Evolutionary conservation across 2,329 filamentous ascomycete species (phyloP), one percentile per base, ranked within the genome.

Genomic region (Fulvia fulva): DNA sequence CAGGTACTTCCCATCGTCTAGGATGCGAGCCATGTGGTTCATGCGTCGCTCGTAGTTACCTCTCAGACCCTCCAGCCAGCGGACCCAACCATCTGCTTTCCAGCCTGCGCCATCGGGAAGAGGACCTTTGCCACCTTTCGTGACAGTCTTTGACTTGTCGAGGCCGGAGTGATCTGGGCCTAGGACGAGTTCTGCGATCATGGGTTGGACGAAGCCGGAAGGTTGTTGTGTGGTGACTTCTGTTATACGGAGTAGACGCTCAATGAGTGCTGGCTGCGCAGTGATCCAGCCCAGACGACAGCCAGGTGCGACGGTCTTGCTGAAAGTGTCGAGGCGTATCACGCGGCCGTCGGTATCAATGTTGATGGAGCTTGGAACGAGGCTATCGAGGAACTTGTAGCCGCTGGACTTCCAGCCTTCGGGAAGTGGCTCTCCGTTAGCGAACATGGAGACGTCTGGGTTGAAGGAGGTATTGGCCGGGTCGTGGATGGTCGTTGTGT

Each of bases 221-320:
- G 92, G 91, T 64, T 93, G 88, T 69, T 93, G 88, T 0, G 91
- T 96, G 19, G 83, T 83, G 0, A 83, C 81, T 74, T 97, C 92
- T 21, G 86, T 87, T 67, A 95, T 88, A 56, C 88, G 87, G 16
- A 81, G 71, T 26, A 94, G 77, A 6, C 89, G 85, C 73, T 95
- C 90, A 49, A 91, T 80, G 50, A 97, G 77, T 0, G 78, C 85
- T 1, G 91, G 91, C 69, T 95, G 89, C 0, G 89, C 87, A 0
- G 92, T 96, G 64, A 96, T 86, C 90, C 91, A 97, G 43, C 93
- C 93, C 1, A 97, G 78, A 28, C 93, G 86, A 70, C 90, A 95
- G 1, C 93, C 93, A 0, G 93, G 93, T 0, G 91, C 91, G 19
- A 96, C 83, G 0, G 90, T 95, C 77, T 97, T 97, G 69, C 89